Evolutionary conservation across 2,329 filamentous ascomycete genomes (phyloP), one percentile per base, ranked within the genome.

Genomic region (Trichoderma aggressivum): DNA sequence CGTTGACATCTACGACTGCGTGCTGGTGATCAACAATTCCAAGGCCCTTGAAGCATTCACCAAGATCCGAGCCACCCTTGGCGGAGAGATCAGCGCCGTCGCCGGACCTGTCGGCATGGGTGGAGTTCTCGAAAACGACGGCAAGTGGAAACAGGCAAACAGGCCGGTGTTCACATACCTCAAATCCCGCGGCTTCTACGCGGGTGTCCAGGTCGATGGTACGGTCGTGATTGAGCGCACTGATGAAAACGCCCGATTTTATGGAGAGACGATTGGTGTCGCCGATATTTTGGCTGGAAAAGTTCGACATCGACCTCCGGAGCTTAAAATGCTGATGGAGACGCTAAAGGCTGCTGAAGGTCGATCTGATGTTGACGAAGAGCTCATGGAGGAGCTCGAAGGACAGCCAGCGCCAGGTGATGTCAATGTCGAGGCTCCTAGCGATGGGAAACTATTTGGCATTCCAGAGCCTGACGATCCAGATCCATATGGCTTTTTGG

Each of bases 221-320:
- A 94, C 92, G 0, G 86, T 95, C 21, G 85, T 95, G 55, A 89
- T 94, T 64, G 90, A 93, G 76, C 87, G 93, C 26, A 88, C 86
- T 0, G 93, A 94, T 74, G 93, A 94, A 77, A 96, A 96, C 77
- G 90, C 92, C 72, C 86, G 87, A 11, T 95, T 95, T 75, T 96
- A 94, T 78, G 88, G 89, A 18, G 86, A 93, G 73, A 77, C 77
- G 14, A 65, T 70, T n/a, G 68, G 68, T 6, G 68, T 70, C n/a
- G 30, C 50, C 10, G 76, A 77, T n/a, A 82, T 84, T 59, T 76
- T 79, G 0, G 79, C 81, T 7, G 74, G 77, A 66, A 78, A 74
- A 70, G 83, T 84, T 56, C 71, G 84, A 2, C 73, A 73, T 34
- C 84, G 82, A 82, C 82, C 83, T 1, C 76, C 79, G 55, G 79